Base-by-base conservation (phyloP, 345 rosid species). In the Angophora floribunda region DNA sequence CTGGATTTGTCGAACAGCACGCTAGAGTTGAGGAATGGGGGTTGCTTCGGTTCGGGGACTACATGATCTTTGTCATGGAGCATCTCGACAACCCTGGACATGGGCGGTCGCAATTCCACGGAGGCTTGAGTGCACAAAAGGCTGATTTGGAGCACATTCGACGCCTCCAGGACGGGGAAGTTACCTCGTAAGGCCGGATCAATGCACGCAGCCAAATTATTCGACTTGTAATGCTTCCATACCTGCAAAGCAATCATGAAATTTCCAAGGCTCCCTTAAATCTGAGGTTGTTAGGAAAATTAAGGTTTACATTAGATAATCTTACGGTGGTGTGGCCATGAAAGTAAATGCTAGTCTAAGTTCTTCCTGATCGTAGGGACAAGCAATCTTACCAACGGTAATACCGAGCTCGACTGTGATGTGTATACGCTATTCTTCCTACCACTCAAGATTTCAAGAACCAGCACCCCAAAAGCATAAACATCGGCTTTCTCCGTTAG, bases 401-500 rank as follows among this genome's bases (percentile, higher is more conserved):
- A 51, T 51, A 51, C 53, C 2, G 19, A 14, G 53, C 53, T 51
- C 19, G 53, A 51, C 53, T 93, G 94, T 63, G 92, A 91, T 17
- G 94, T 91, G 89, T 94, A 95, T n/a, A 92, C 92, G 14, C 92
- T 95, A 91, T 96, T 97, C 89, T 91, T 97, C 85, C 88, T 92
- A 41, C 95, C 96, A 41, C 92, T 90, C 49, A 92, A 91, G 88
- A 95, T 90, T 91, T 97, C 98, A 32, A 95, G 92, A 79, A 94
- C 90, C 45, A 97, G 88, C 87, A 97, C 96, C 85, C 97, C 98
- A 30, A 93, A 96, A 47, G 96, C 95, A 87, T 95, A 95, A 52
- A 97, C 95, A 89, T 97, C 99, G 63, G 95, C 94, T 88, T 96
- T 96, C 91, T 97, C 95, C 16, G 97, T 94, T 47, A 95, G 86